A percentile compares a stretch with the other conserved stretches of the same genome.
These are phyloP conservation scores for Triangularia verruculosa DNA, from an alignment of 2,329 filamentous ascomycete genomes.

Conservation along the genomic window DNA sequence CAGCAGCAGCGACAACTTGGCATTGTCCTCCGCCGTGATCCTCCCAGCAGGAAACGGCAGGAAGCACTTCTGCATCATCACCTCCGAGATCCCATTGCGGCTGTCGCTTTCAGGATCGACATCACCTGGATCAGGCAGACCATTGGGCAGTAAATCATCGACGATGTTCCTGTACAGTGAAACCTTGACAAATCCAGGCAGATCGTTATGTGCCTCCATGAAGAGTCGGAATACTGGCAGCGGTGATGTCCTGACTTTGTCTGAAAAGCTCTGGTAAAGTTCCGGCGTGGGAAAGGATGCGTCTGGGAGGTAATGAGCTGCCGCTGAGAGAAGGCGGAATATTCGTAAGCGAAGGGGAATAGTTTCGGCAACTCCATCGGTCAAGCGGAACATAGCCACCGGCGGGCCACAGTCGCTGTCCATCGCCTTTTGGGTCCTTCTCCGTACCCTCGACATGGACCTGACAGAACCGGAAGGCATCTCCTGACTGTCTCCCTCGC, in stretches of 20 bases:
- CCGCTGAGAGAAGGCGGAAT: constrained; percentile 53
- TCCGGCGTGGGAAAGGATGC: constrained; percentile 41
- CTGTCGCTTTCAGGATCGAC: constrained; percentile 38
- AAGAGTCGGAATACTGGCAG: constrained; percentile 57
- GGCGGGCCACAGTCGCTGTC: constrained; percentile 27
- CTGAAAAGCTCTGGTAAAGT: constrained; percentile 58
- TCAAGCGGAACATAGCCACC: constrained; percentile 33
- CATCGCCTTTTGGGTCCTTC: constrained; percentile 28
- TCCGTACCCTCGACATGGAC: not conserved
- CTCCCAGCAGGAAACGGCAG: constrained; percentile 64
- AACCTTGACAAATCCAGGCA: constrained; percentile 40
- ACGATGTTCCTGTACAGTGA: constrained; percentile 45
- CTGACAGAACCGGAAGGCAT: not conserved
- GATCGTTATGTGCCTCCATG: constrained; percentile 40
- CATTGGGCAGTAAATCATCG: constrained; percentile 44
- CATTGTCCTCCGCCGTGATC: constrained; percentile 62
- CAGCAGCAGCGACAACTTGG: constrained; percentile 66
- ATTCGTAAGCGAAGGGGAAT: constrained; percentile 61
- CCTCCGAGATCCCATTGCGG: constrained; percentile 40
- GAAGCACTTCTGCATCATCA: constrained; percentile 56
- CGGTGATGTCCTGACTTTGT: constrained; percentile 56
- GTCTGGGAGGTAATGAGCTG: constrained; percentile 44
- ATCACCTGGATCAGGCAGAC: constrained; percentile 41
- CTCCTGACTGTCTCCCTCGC: constrained; percentile 46
- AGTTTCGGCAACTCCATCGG: constrained; percentile 48